Evolutionary conservation across 176 grass and related monocot genomes (phyloP), one percentile per base, ranked within the genome.

Genomic region (Rhynchospora pubera): DNA sequence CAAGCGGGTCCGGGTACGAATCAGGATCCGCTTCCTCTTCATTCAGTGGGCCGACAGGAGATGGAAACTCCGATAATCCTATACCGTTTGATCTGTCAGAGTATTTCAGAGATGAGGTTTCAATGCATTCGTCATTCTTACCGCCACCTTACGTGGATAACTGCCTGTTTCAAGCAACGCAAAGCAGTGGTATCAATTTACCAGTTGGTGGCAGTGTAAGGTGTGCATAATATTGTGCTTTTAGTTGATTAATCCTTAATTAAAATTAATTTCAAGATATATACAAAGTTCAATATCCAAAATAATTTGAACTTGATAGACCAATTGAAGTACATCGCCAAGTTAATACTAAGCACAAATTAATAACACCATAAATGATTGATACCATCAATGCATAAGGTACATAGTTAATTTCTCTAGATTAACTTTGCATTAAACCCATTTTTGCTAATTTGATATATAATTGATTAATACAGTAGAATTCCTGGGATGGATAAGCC

Each of bases 31-130:
- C 87, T 84, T 85, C 90, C 71, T 83, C 88, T 11, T 76, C 87
- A 34, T 67, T 56, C 28, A 39, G 86, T 61, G 73, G 64, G 9
- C 1, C 61, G 34, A 53, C 48, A 26, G 78, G 83, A 26, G 84
- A 45, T 50, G 26, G 26, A 22, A 32, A 57, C 43, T 55, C 62
- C 23, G 56, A 43, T 0, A 57, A 56, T 12, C 26, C 43, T 19
- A 53, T 22, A 9, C 88, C 79, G 8, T 90, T 95, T 85, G 93
- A 95, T 85, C 79, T 89, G 43, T 85, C 90, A 59, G 93, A 95
- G 11, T 95, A 83, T 64, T 23, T 92, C 72, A 83, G 87, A 62
- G 88, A 89, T 44, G 82, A 81, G 15, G 50, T 63, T 59, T 83
- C 60, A 0, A 22, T 23, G 7, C 58, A 80, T 32, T 59, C 58